These are phyloP conservation scores for Oryza australiensis DNA, from an alignment of 176 grass and related monocot species.

Conservation along the genomic window DNA sequence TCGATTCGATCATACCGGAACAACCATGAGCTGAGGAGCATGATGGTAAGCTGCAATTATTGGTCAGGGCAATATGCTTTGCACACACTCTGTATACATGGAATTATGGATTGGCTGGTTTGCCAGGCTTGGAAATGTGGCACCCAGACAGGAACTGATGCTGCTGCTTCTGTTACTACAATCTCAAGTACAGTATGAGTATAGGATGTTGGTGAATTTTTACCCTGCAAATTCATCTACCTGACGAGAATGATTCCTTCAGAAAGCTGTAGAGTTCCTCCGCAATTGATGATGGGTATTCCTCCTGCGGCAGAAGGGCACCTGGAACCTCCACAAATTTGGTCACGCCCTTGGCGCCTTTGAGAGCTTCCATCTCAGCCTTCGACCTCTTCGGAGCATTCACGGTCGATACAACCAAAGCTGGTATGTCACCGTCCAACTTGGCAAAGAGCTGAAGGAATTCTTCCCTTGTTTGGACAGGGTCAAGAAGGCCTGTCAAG, in stretches of 20 bases:
- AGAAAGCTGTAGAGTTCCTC: slow-evolving; percentile 80
- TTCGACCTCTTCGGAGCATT: slow-evolving; percentile 87
- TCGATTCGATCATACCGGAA: slow-evolving; percentile 28
- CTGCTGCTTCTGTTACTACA: slow-evolving; percentile 23
- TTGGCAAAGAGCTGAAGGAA: slow-evolving; percentile 69
- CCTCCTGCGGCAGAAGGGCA: slow-evolving; percentile 94
- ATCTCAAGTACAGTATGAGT: background rate
- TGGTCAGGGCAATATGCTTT: slow-evolving; percentile 37
- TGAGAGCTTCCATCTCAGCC: slow-evolving; percentile 85
- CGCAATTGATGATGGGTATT: slow-evolving; percentile 65
- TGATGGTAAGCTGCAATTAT: slow-evolving; percentile 41
- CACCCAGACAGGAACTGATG: slow-evolving; percentile 14
- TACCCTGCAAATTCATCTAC: slow-evolving; percentile 23
- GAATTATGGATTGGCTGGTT: slow-evolving; percentile 14
- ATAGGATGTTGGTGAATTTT: slow-evolving; percentile 2
- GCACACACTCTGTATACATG: slow-evolving; percentile 23
- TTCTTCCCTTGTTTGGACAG: slow-evolving; percentile 81
- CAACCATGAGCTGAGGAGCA: slow-evolving; percentile 12
- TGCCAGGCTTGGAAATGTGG: slow-evolving; percentile 15
- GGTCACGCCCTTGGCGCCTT: slow-evolving; percentile 64
- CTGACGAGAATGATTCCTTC: slow-evolving; percentile 35
- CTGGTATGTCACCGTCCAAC: slow-evolving; percentile 59
- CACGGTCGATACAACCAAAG: slow-evolving; percentile 56
- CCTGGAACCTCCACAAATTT: slow-evolving; percentile 86
- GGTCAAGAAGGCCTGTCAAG: slow-evolving; percentile 84